A percentile compares a stretch with the other conserved stretches of the same genome.
Conservation (phyloP, 2,329 filamentous ascomycete species). For the Gaeumannomyces sp. region DNA sequence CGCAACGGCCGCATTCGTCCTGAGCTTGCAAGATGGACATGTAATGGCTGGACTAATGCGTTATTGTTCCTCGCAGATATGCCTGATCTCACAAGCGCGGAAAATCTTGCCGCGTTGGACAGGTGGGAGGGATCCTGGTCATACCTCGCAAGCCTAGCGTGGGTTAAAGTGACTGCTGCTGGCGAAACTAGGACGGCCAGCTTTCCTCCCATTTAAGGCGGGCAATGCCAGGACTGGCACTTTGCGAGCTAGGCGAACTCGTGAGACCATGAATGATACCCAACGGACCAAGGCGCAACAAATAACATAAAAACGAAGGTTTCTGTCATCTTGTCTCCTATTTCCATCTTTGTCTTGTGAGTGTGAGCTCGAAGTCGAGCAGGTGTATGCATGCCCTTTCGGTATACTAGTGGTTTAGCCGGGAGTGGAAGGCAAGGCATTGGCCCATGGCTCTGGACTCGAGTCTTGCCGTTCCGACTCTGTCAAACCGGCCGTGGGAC, state of each 20-base stretch:
- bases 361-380: too few species aligned
- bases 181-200: conserved; percentile 62
- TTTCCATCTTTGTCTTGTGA: neutral
- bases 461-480: too few species aligned
- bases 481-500: too few species aligned
- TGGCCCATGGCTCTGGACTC: too few species aligned
- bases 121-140: conserved; percentile 83
- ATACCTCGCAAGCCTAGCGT: conserved; percentile 68
- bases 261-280: conserved; percentile 7
- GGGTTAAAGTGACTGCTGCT: conserved; percentile 63
- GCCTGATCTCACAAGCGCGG: conserved; percentile 66
- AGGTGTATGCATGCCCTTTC: neutral
- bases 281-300: neutral
- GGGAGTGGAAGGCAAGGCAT: neutral
- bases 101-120: conserved; percentile 59
- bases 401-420: neutral
- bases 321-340: neutral
- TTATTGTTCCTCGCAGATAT: conserved; percentile 41
- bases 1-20: neutral
- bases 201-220: conserved; percentile 61
- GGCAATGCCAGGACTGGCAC: neutral
- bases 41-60: neutral
- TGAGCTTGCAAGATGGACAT: neutral
- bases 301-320: neutral
- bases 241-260: neutral